These are phyloP conservation scores for Trametes elegans DNA, from an alignment of 768 basidiomycete genomes.

Conservation along the genomic window DNA sequence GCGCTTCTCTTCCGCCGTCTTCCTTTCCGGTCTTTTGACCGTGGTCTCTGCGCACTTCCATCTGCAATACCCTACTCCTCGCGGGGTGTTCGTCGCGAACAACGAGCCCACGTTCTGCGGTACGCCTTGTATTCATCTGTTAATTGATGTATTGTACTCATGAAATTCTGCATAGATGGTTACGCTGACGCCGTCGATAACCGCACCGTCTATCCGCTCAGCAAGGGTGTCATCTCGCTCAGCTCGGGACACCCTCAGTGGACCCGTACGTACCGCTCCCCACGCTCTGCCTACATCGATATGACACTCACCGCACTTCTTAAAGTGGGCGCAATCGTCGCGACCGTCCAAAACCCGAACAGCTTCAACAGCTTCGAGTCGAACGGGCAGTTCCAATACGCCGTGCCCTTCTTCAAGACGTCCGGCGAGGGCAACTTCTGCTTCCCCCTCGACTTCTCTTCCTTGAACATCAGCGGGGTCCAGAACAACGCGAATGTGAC, in stretches of 20 bases:
- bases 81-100: constrained; percentile 65
- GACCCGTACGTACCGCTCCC: constrained; percentile 43
- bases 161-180: constrained; percentile 48
- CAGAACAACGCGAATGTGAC: constrained; percentile 71
- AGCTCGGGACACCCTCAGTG: constrained; percentile 66
- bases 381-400: constrained; percentile 29
- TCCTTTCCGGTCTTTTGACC: constrained; percentile 36
- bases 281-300: background rate
- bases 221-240: constrained; percentile 57
- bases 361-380: constrained; percentile 63
- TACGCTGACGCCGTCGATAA: constrained; percentile 50
- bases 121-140: constrained; percentile 31
- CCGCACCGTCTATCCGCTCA: constrained; percentile 69
- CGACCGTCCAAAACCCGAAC: constrained; percentile 55
- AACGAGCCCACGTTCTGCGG: constrained; percentile 68
- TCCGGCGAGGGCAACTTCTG: constrained; percentile 63
- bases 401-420: constrained; percentile 48
- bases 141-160: background rate
- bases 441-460: constrained; percentile 59
- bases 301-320: background rate
- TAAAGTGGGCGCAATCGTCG: constrained; percentile 53
- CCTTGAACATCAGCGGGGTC: constrained; percentile 47
- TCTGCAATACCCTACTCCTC: constrained; percentile 68
- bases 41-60: constrained; percentile 66
- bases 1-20: constrained; percentile 33